Base-by-base conservation (phyloP, 2,329 filamentous ascomycete genomes). In the Lachnellula willkommii region DNA sequence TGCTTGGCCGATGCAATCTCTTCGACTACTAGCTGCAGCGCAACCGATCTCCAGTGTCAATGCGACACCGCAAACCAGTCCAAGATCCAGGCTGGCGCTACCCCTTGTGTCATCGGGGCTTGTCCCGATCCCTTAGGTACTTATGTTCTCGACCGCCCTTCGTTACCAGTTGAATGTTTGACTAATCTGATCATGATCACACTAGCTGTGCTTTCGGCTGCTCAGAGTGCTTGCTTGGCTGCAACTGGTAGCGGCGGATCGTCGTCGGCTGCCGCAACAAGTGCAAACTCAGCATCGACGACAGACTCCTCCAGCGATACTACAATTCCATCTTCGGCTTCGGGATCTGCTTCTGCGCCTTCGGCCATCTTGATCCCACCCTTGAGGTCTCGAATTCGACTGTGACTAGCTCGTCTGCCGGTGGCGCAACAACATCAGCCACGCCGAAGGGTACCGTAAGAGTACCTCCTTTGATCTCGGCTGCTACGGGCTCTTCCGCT, bases 1-100 rank as follows among this genome's bases (percentile, higher is more conserved):
- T 66, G 64, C 36, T 60, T 66, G 46, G 40, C 55, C 8, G 50
- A 59, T 39, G 62, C 63, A n/a, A 59, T 63, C 40, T 15, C 48
- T 5, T 54, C 54, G 5, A 26, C 57, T 5, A 64, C 64, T 14
- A 61, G 43, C 12, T 67, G 65, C 42, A 49, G 51, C 4, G 47
- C 48, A 5, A 52, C 45, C 11, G 63, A 66, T 52, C 20, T 61
- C 9, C 20, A 40, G 3, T 67, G 64, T 54, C 62, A 64, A 58
- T 67, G 65, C 52, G 22, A 15, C 9, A 8, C 52, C 22, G 39
- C 42, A 26, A 65, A 65, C 46, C 17, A 54, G 17, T 15, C 52
- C 9, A 59, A 59, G 11, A 65, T 66, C 45, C 59, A 62, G 28
- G 14, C 24, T 14, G 57, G 55, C 9, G 56, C 64, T n/a, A 62